phyloP scores from a whole-genome alignment of 1,284 basidiomycete genomes.

The Termitomyces sp. region DNA sequence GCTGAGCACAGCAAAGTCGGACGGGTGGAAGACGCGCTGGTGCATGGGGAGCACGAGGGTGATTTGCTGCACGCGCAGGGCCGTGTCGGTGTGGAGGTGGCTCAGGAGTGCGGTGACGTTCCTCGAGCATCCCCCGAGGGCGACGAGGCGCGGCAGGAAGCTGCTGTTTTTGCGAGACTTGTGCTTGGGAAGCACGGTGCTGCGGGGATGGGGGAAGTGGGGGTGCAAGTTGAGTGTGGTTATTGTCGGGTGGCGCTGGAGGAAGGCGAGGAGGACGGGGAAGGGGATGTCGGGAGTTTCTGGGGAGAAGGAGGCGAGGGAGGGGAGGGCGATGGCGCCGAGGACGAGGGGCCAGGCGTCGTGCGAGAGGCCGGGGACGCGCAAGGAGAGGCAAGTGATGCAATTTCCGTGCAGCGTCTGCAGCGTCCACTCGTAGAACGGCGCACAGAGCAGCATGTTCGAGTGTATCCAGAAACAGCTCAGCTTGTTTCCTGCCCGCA shows the following conservation, averaged over 20 bases:
- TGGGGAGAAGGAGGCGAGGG: slow-evolving; percentile 14
- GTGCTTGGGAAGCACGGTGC: slow-evolving; percentile 1
- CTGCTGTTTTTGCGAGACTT: slow-evolving; percentile 1
- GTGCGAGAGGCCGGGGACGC: slow-evolving; percentile 12
- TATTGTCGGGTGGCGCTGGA: slow-evolving; percentile 18
- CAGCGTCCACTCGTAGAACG: slow-evolving; percentile 20
- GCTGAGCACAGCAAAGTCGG: slow-evolving; percentile 15
- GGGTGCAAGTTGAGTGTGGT: slow-evolving; percentile 16
- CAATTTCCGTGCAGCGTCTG: slow-evolving; percentile 12
- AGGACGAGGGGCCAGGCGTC: slow-evolving; percentile 15
- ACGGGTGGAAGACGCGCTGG: slow-evolving; percentile 15
- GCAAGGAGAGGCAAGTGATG: slow-evolving; percentile 18
- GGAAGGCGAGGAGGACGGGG: slow-evolving; percentile 15
- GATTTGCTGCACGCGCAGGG: slow-evolving; percentile 11
- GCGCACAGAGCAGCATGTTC: slow-evolving; percentile 15
- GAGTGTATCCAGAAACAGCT: slow-evolving; percentile 14
- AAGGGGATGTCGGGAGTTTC: slow-evolving; percentile 16
- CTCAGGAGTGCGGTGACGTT: slow-evolving; percentile 16
- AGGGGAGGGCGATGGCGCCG: slow-evolving; percentile 14
- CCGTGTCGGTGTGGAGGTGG: slow-evolving; percentile 6
- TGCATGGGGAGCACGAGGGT: slow-evolving; percentile 17
- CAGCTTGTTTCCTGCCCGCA: slow-evolving; percentile 4
- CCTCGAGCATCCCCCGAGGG: slow-evolving; percentile 15
- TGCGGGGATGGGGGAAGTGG: slow-evolving; percentile 10
- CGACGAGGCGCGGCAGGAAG: slow-evolving; percentile 12